A percentile compares a stretch with the other conserved stretches of the same genome.
Conservation (phyloP, 225 moss, liverwort and hornwort genomes). For the Pseudoscleropodium purum region DNA sequence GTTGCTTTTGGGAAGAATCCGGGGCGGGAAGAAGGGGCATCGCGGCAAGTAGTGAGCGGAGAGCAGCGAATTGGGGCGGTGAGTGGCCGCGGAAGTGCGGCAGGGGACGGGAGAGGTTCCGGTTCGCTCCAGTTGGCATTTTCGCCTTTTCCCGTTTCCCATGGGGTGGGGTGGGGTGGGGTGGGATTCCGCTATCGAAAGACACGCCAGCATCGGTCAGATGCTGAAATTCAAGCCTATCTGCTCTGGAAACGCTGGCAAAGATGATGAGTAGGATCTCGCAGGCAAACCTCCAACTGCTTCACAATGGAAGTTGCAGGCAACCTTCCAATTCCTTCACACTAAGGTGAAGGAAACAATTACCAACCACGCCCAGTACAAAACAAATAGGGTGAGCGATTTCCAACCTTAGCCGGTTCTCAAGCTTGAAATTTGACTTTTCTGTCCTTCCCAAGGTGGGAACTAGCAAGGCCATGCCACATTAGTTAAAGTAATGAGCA, state of each 20-base stretch:
- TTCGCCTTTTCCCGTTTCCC: neutral
- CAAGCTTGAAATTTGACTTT: too few species aligned
- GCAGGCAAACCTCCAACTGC: neutral
- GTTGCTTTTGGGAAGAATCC: neutral
- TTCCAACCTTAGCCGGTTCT: too few species aligned
- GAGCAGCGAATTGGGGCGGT: conserved; percentile 5
- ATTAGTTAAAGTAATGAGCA: too few species aligned
- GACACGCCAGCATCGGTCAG: neutral
- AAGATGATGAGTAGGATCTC: neutral
- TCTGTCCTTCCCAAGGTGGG: too few species aligned
- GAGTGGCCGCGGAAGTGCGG: neutral
- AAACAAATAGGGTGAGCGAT: too few species aligned
- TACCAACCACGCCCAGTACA: too few species aligned
- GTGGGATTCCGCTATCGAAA: neutral
- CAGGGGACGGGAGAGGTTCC: neutral
- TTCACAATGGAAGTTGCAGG: too few species aligned
- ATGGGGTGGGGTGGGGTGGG: neutral
- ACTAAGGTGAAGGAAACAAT: too few species aligned
- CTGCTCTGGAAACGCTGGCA: neutral
- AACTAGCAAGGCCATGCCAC: too few species aligned
- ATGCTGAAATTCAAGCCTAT: neutral
- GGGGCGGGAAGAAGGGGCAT: neutral
- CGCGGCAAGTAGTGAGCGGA: neutral
- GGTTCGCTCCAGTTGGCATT: neutral
- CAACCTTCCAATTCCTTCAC: neutral